Conservation (phyloP, 2,329 filamentous ascomycete species). For the Aspergillus fischeri region DNA sequence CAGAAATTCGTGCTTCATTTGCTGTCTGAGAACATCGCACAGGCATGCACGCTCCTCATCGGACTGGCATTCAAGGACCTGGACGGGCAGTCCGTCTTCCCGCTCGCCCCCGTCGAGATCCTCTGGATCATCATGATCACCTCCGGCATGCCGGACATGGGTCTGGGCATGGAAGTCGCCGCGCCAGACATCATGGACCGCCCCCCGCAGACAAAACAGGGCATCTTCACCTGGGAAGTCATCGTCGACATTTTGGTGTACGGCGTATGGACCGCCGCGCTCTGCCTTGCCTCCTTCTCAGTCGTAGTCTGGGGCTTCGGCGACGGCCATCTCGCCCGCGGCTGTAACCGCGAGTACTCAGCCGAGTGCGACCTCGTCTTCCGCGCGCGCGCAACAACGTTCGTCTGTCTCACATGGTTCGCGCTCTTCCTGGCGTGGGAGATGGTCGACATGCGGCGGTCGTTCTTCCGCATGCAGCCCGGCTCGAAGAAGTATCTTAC, state of each 20-base stretch:
- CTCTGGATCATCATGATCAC: slow-evolving; percentile 96
- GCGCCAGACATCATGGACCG: slow-evolving; percentile 73
- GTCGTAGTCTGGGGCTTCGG: slow-evolving; percentile 62
- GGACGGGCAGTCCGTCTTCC: slow-evolving; percentile 72
- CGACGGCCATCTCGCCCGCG: slow-evolving; percentile 53
- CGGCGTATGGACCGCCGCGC: slow-evolving; percentile 70
- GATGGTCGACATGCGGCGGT: slow-evolving; percentile 67
- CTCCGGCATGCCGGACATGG: slow-evolving; percentile 81
- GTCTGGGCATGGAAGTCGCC: slow-evolving; percentile 74
- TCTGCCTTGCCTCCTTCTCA: slow-evolving; percentile 61
- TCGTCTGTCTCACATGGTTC: slow-evolving; percentile 71
- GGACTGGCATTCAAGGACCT: slow-evolving; percentile 77
- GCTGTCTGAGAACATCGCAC: slow-evolving; percentile 75
- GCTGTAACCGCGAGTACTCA: slow-evolving; percentile 59
- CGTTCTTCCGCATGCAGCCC: slow-evolving; percentile 71
- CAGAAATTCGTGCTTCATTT: slow-evolving; percentile 83
- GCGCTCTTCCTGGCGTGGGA: slow-evolving; percentile 78
- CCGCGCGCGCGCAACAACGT: slow-evolving; percentile 68
- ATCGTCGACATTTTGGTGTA: slow-evolving; percentile 79
- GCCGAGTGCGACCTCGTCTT: slow-evolving; percentile 60
- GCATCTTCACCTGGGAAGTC: slow-evolving; percentile 75
- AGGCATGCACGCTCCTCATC: slow-evolving; percentile 75
- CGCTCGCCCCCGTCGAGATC: slow-evolving; percentile 78
- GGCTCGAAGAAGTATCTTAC: slow-evolving; percentile 57
- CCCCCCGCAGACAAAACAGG: slow-evolving; percentile 66